phyloP scores from a whole-genome alignment of 2,329 filamentous ascomycete genomes.

The Cylindrodendrum hubeiense region DNA sequence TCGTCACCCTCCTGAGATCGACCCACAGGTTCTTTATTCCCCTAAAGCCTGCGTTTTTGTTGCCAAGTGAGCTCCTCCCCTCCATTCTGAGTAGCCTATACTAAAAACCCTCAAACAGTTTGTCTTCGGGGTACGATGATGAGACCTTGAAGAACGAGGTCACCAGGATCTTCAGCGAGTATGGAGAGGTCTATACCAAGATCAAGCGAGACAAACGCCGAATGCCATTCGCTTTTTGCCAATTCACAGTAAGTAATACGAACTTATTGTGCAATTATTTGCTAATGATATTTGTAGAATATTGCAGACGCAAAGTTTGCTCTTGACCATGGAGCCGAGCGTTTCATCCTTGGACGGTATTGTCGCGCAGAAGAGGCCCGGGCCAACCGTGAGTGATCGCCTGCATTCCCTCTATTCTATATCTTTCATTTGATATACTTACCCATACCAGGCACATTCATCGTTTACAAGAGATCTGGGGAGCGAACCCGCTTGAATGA shows the following conservation, averaged over 20 bases:
- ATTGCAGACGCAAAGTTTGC: slow-evolving; percentile 63
- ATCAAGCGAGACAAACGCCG: slow-evolving; percentile 68
- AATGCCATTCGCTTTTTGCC: slow-evolving; percentile 75
- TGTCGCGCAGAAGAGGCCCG: slow-evolving; percentile 72
- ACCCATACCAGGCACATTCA: slow-evolving; percentile 59
- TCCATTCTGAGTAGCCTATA: background rate
- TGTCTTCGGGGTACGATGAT: slow-evolving; percentile 64
- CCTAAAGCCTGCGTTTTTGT: slow-evolving; percentile 73
- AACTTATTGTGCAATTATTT: background rate
- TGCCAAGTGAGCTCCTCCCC: slow-evolving; percentile 67
- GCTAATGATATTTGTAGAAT: slow-evolving; percentile 54
- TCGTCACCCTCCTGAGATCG: slow-evolving; percentile 39
- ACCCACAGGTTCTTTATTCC: slow-evolving; percentile 66
- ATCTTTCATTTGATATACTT: slow-evolving; percentile 25
- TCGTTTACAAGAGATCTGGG: slow-evolving; percentile 56
- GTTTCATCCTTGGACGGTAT: slow-evolving; percentile 65
- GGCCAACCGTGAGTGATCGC: slow-evolving; percentile 64
- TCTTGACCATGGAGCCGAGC: slow-evolving; percentile 59
- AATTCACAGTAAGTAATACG: slow-evolving; percentile 66
- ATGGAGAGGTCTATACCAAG: slow-evolving; percentile 71
- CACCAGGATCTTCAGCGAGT: slow-evolving; percentile 64
- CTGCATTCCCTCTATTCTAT: background rate
- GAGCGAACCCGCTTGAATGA: slow-evolving; percentile 56
- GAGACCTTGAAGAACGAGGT: slow-evolving; percentile 64
- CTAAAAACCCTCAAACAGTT: slow-evolving; percentile 53